A percentile compares a stretch with the other conserved stretches of the same genome.
Conservation (phyloP, 371 early-diverging fungal species). For the Circinella umbellata region DNA sequence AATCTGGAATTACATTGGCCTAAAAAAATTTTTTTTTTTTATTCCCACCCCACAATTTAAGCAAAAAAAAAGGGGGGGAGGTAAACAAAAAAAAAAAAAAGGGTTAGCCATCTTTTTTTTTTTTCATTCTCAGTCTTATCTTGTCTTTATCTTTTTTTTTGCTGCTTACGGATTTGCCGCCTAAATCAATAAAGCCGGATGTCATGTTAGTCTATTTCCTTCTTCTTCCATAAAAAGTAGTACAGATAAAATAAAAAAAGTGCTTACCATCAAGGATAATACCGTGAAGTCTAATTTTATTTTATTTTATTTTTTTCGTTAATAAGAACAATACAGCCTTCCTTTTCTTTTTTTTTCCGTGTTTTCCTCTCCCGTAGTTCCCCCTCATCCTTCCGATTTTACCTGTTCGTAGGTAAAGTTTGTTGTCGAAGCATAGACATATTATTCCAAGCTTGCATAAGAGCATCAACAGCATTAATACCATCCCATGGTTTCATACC, state of each 20-base stretch:
- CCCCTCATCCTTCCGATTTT: neutral
- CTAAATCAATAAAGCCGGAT: constrained; percentile 1
- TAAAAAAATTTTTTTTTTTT: constrained; percentile 1
- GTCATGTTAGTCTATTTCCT: no score
- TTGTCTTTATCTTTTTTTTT: neutral
- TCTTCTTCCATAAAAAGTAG: no score
- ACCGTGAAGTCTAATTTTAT: constrained; percentile 66
- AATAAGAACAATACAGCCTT: neutral
- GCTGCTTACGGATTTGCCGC: constrained; percentile 3
- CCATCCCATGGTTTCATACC: constrained; percentile 69
- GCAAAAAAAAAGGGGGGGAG: neutral
- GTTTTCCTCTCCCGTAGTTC: neutral
- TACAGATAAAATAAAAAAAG: neutral
- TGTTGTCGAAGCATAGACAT: constrained; percentile 77
- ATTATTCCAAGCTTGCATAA: constrained; percentile 62
- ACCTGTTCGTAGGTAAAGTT: constrained; percentile 58
- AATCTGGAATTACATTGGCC: constrained; percentile 65
- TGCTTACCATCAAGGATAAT: constrained; percentile 65
- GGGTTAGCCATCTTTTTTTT: neutral
- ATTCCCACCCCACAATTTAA: neutral
- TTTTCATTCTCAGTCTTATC: neutral
- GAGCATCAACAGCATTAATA: constrained; percentile 76
- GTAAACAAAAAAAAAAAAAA: no score
- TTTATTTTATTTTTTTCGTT: neutral
- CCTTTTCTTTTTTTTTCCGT: neutral